Conservation (phyloP, 768 basidiomycete species). For the Rossbeevera mucosa region DNA sequence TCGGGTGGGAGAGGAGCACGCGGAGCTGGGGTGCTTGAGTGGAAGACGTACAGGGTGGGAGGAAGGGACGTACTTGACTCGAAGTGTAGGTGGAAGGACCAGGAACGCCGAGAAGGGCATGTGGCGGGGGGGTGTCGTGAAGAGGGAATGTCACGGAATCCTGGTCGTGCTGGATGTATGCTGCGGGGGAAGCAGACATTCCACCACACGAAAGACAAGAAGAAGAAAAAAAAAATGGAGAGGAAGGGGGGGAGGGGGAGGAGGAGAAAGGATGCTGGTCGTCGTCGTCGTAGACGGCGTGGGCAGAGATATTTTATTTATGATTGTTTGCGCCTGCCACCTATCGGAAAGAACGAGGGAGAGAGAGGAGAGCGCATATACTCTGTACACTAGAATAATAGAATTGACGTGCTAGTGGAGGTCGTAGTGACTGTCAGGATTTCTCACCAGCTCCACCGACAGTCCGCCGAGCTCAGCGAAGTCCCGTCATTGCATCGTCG, state of each 20-base stretch:
- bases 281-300: constrained; percentile 32
- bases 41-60: background rate
- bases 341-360: no score
- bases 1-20: constrained; percentile 44
- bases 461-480: constrained; percentile 37
- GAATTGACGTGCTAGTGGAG: no score
- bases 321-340: constrained; percentile 20
- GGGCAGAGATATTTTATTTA: constrained; percentile 20
- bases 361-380: no score
- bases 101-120: constrained; percentile 21
- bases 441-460: constrained; percentile 21
- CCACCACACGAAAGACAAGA: constrained; percentile 21
- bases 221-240: constrained; percentile 20
- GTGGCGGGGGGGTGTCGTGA: constrained; percentile 45
- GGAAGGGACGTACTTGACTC: constrained; percentile 10
- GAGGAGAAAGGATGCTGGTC: constrained; percentile 25
- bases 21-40: constrained; percentile 35
- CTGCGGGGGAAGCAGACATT: constrained; percentile 39
- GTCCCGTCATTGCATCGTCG: constrained; percentile 19
- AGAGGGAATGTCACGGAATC: constrained; percentile 23
- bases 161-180: constrained; percentile 39
- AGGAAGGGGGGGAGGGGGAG: constrained; percentile 3
- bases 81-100: constrained; percentile 24
- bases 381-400: no score
- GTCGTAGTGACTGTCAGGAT: constrained; percentile 17